Evolutionary conservation across 2,329 filamentous ascomycete species (phyloP).

Genomic region (Colletotrichum sansevieriae): DNA sequence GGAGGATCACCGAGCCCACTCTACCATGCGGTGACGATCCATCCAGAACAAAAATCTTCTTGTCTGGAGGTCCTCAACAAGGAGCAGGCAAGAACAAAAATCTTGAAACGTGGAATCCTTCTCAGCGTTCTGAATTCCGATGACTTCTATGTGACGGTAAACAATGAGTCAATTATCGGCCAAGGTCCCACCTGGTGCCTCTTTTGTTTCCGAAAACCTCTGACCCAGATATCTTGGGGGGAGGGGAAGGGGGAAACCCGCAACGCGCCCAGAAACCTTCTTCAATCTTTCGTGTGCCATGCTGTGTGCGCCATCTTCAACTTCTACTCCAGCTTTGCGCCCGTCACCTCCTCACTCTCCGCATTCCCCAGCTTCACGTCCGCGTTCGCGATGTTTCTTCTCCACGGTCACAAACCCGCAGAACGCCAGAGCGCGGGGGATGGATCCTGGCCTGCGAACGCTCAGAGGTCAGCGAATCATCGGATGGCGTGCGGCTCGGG

Average conservation of each 20-base stretch:
- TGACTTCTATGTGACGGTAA: constrained; percentile 15
- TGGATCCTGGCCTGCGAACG: constrained; percentile 29
- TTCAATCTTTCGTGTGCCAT: neutral
- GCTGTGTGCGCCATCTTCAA: neutral
- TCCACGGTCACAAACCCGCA: constrained; percentile 34
- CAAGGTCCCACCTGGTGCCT: constrained; percentile 29
- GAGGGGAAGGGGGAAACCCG: neutral
- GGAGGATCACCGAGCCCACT: constrained; percentile 34
- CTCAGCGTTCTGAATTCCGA: constrained; percentile 9
- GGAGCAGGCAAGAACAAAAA: constrained; percentile 22
- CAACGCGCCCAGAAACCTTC: constrained; percentile 28
- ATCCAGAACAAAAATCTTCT: constrained; percentile 28
- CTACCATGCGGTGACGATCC: neutral
- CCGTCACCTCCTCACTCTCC: constrained; percentile 18
- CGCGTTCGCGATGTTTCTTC: constrained; percentile 21
- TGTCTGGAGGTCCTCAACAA: constrained; percentile 29
- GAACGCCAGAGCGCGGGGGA: constrained; percentile 32
- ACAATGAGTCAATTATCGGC: constrained; percentile 25
- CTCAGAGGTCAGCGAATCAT: constrained; percentile 27
- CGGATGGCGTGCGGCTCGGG: constrained; percentile 19
- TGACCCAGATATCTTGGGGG: neutral
- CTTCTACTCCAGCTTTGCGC: constrained; percentile 31
- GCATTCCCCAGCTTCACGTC: constrained; percentile 14
- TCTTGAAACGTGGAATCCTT: constrained; percentile 25
- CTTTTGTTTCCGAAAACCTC: neutral